Conservation (phyloP, 208 protist genomes). For the Leishmania mexicana region DNA sequence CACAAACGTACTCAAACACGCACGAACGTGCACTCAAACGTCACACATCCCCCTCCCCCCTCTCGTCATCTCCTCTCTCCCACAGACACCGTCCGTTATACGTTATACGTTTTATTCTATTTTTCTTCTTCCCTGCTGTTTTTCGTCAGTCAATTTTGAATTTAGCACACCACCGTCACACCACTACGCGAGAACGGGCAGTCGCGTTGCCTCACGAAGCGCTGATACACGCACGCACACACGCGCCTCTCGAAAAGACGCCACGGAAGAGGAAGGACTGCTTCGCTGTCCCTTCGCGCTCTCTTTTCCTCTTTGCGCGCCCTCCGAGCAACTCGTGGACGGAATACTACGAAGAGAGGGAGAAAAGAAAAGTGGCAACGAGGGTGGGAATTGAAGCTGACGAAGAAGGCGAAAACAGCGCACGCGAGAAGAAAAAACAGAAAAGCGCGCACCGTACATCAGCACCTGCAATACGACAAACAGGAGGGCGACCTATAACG, state of each 20-base stretch:
- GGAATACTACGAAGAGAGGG: not conserved
- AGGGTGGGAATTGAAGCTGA: not conserved
- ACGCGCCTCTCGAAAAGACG: not conserved
- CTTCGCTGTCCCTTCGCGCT: not conserved
- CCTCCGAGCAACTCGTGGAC: not conserved
- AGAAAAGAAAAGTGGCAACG: not conserved
- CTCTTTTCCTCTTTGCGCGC: not conserved
- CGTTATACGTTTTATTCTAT: not conserved
- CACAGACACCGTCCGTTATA: not conserved
- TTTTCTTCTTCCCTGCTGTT: not conserved
- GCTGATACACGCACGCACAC: not conserved
- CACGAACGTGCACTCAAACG: not conserved
- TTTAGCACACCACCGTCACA: not conserved
- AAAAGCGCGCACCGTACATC: not conserved
- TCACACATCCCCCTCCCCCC: not conserved
- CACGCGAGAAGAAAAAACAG: not conserved
- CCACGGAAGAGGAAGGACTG: not conserved
- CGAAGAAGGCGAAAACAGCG: not conserved
- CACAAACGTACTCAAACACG: not conserved
- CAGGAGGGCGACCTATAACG: not conserved
- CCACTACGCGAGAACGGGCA: not conserved
- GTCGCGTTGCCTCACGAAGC: not conserved
- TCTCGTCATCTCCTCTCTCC: not conserved
- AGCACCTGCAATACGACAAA: not conserved
- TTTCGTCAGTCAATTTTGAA: not conserved